phyloP scores from a whole-genome alignment of 176 grass and related monocot genomes.

The Canna indica region DNA sequence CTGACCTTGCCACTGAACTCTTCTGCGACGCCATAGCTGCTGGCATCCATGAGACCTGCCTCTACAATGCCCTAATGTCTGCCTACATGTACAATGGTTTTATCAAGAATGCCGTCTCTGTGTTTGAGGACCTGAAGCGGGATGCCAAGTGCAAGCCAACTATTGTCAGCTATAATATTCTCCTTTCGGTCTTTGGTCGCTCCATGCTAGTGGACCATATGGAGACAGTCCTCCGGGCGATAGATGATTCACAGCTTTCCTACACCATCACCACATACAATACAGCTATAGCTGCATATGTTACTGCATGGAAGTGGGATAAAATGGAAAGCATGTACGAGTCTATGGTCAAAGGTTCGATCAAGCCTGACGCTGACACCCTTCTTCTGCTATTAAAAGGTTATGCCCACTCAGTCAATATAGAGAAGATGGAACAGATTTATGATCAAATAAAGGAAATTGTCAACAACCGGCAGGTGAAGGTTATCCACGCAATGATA shows the following conservation, averaged over 20 bases:
- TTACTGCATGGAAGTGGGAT: slow-evolving; percentile 84
- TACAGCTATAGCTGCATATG: slow-evolving; percentile 57
- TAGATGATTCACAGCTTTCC: slow-evolving; percentile 43
- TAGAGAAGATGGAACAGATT: slow-evolving; percentile 68
- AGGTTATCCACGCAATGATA: slow-evolving; percentile 65
- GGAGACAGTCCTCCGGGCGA: slow-evolving; percentile 37
- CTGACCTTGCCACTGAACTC: slow-evolving; percentile 25
- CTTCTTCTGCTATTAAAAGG: slow-evolving; percentile 73
- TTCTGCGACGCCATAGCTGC: slow-evolving; percentile 38
- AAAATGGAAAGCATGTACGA: slow-evolving; percentile 50
- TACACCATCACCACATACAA: slow-evolving; percentile 61
- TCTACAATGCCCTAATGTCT: slow-evolving; percentile 88
- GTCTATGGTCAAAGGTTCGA: slow-evolving; percentile 35
- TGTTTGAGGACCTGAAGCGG: slow-evolving; percentile 42
- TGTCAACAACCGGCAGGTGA: slow-evolving; percentile 19
- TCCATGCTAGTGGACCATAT: slow-evolving; percentile 72
- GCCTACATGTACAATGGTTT: slow-evolving; percentile 71
- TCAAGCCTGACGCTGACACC: slow-evolving; percentile 55
- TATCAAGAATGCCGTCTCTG: slow-evolving; percentile 27
- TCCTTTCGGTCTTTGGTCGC: slow-evolving; percentile 64
- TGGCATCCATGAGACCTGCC: slow-evolving; percentile 31
- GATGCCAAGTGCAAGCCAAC: no score
- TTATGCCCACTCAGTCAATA: slow-evolving; percentile 58
- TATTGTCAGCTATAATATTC: slow-evolving; percentile 71
- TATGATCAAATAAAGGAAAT: slow-evolving; percentile 41